Evolutionary conservation across 805 yeast genomes (phyloP), one percentile per base, ranked within the genome.

Genomic region (Candida insectalens): DNA sequence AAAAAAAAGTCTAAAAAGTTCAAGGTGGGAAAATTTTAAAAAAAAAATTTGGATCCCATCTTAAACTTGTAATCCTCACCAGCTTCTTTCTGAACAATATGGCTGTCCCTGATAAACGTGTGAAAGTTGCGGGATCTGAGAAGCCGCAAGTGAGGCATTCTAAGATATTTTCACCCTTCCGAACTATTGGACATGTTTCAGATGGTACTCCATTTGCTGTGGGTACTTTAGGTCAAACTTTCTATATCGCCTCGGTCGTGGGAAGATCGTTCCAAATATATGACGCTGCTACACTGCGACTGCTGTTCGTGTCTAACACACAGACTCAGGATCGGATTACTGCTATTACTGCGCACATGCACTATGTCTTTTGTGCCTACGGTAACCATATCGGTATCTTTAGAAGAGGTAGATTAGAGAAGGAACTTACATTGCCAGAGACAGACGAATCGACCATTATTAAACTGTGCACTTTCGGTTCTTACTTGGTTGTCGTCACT

Each of bases 201-300:
- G 84, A 84, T 51, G 78, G 73, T 25, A 65, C 69, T 2, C 97
- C 97, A 3, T 84, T 88, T 52, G 83, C 95, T 5, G 65, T 85
- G 15, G 94, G 97, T 19, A 76, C 89, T 2, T 66, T 89, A 38
- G 98, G 98, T 34, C 69, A 83, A 12, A 76, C 94, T 1, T 88
- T 82, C 48, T 82, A 88, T 49, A 74, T 85, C 26, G 94, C 80
- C 13, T 89, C 97, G 1, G 77, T 83, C 29, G 95, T 92, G 16
- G 97, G 96, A 3, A 68, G 76, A 34, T 69, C 89, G 1, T 84
- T 92, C 62, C 97, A 89, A 55, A 84, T 92, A 19, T 92, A 83
- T 50, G 98, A 92, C 60, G 95, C 83, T 47, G 75, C 89, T 21
- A 84, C 83, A 5, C 62, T 89, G 41, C 92, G 83, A 45, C 62